Percentiles rank a stretch among this genome's conserved stretches.
These are phyloP conservation scores for Pichia sp. DNA, from an alignment of 1,139 yeast genomes.

Conservation along the genomic window DNA sequence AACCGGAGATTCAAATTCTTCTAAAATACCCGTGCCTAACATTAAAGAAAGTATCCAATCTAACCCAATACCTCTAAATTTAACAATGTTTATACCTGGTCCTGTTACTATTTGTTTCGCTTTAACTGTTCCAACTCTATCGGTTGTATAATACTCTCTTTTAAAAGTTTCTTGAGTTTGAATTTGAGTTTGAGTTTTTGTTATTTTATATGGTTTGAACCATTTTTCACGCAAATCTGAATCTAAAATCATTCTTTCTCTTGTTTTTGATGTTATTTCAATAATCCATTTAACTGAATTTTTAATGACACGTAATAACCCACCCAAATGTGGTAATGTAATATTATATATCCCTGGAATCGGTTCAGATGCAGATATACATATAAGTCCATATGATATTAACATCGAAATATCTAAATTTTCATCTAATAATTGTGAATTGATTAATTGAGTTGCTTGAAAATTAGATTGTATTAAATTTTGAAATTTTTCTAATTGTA, in stretches of 20 bases:
- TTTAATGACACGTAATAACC: slow-evolving; percentile 41
- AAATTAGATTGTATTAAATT: not conserved
- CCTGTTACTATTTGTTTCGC: not conserved
- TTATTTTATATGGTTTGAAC: slow-evolving; percentile 4
- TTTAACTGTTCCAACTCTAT: slow-evolving; percentile 6
- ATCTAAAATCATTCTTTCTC: slow-evolving; percentile 6
- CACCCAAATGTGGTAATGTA: slow-evolving; percentile 59
- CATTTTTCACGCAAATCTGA: slow-evolving; percentile 7
- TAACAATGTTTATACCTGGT: slow-evolving; percentile 12
- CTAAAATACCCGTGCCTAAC: slow-evolving; percentile 63
- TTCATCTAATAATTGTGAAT: not conserved
- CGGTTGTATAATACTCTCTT: slow-evolving; percentile 9
- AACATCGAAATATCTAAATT: slow-evolving; percentile 2
- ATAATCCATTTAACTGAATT: slow-evolving; percentile 27
- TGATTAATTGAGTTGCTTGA: slow-evolving; percentile 1
- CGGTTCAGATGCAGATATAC: slow-evolving; percentile 4
- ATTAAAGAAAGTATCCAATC: slow-evolving; percentile 62
- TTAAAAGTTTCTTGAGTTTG: not conserved
- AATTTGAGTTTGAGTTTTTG: not conserved
- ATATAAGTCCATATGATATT: slow-evolving; percentile 6
- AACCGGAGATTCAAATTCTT: slow-evolving; percentile 61
- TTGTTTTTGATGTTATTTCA: slow-evolving; percentile 3
- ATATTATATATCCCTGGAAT: slow-evolving; percentile 34
- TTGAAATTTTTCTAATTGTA: not conserved
- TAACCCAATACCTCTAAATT: slow-evolving; percentile 24